Conservation (phyloP, 805 yeast genomes). For the Suhomyces kilbournensis region DNA sequence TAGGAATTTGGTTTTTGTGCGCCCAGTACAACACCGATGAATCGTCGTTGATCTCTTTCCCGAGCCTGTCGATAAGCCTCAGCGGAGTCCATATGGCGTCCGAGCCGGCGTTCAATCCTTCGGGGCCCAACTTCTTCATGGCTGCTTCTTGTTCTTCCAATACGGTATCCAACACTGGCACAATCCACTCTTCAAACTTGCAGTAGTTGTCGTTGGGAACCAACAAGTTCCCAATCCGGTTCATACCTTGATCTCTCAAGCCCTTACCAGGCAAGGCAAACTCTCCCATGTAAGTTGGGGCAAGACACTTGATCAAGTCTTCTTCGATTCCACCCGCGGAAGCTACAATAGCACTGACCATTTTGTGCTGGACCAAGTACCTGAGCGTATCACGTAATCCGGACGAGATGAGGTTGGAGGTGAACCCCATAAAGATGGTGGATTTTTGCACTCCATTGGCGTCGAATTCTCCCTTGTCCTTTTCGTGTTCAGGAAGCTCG, state of each 20-base stretch:
- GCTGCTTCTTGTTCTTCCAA: conserved; percentile 82
- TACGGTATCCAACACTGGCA: conserved; percentile 85
- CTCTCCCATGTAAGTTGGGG: conserved; percentile 95
- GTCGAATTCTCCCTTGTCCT: conserved; percentile 67
- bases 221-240: conserved; percentile 93
- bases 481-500: conserved; percentile 62
- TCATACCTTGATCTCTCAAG: conserved; percentile 92
- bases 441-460: conserved; percentile 76
- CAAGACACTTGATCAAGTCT: conserved; percentile 92
- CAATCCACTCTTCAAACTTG: conserved; percentile 97
- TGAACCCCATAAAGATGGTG: conserved; percentile 92
- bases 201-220: conserved; percentile 99
- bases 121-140: conserved; percentile 47
- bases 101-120: conserved; percentile 58
- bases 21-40: conserved; percentile 96
- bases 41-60: conserved; percentile 93
- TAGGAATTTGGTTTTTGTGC: conserved; percentile 92
- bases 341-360: conserved; percentile 94
- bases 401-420: conserved; percentile 92
- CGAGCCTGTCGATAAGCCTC: conserved; percentile 84
- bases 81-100: conserved; percentile 92
- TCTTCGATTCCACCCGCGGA: conserved; percentile 98
- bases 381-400: conserved; percentile 91
- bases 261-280: conserved; percentile 76
- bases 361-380: conserved; percentile 87